A percentile compares a stretch with the other conserved stretches of the same genome.
Conservation (phyloP, 257 asterid genomes). For the Fraxinus quadrangulata region DNA sequence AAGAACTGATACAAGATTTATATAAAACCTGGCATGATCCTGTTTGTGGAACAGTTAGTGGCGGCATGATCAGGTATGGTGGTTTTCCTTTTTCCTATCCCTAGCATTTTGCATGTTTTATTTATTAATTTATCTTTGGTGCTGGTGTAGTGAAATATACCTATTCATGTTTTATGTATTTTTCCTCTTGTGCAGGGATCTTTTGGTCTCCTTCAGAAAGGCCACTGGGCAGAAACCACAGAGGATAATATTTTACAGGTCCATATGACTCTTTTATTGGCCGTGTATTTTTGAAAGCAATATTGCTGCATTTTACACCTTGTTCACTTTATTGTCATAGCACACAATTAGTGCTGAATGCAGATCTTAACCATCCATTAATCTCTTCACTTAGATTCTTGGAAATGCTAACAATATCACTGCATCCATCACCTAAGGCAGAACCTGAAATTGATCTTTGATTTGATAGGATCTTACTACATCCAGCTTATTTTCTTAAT, state of each 20-base stretch:
- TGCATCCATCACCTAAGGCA: not conserved
- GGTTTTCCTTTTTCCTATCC: not conserved
- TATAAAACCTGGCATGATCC: conserved; percentile 99
- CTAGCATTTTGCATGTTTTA: not conserved
- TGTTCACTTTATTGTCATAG: not conserved
- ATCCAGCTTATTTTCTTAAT: no score
- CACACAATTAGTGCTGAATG: not conserved
- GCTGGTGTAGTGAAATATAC: not conserved
- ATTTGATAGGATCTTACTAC: not conserved
- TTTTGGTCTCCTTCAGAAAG: conserved; percentile 90
- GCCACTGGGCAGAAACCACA: conserved; percentile 99
- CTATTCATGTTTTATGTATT: not conserved
- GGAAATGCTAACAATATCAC: not conserved
- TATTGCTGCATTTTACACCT: not conserved
- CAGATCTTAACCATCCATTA: not conserved
- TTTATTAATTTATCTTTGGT: not conserved
- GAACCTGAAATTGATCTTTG: not conserved
- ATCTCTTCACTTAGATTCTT: not conserved
- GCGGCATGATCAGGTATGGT: conserved; percentile 93
- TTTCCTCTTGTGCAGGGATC: conserved; percentile 68
- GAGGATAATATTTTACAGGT: conserved; percentile 96
- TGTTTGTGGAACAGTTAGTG: conserved; percentile 88
- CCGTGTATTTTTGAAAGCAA: not conserved
- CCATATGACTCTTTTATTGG: not conserved
- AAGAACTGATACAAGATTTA: conserved; percentile 91